Conservation (phyloP, 768 basidiomycete species). For the Sarcomyxa edulis region DNA sequence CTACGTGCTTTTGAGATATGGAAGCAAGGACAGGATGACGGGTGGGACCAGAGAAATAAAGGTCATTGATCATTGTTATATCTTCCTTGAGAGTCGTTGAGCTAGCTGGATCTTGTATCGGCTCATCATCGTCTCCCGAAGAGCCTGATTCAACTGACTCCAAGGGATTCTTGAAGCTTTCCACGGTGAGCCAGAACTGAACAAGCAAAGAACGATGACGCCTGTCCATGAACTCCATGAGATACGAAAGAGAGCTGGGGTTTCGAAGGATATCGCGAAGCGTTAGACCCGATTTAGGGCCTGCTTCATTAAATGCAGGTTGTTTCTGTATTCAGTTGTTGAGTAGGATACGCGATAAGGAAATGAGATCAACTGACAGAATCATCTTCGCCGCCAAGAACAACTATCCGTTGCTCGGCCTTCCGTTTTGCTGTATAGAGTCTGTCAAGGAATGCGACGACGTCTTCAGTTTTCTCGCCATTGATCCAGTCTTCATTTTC, state of each 20-base stretch:
- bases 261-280: slow-evolving; percentile 82
- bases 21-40: slow-evolving; percentile 54
- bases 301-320: slow-evolving; percentile 35
- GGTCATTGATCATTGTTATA: slow-evolving; percentile 81
- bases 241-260: slow-evolving; percentile 88
- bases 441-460: slow-evolving; percentile 82
- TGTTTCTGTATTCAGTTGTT: slow-evolving; percentile 25
- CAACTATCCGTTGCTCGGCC: slow-evolving; percentile 79
- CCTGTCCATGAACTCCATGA: slow-evolving; percentile 99
- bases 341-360: not conserved
- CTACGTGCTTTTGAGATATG: slow-evolving; percentile 67
- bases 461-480: slow-evolving; percentile 78
- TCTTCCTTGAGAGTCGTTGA: slow-evolving; percentile 76
- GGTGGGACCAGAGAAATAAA: slow-evolving; percentile 69
- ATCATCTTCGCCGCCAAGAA: slow-evolving; percentile 67
- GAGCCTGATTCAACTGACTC: slow-evolving; percentile 76
- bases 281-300: slow-evolving; percentile 43
- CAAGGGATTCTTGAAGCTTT: slow-evolving; percentile 96
- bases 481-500: slow-evolving; percentile 88
- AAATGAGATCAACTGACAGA: slow-evolving; percentile 34
- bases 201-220: slow-evolving; percentile 78
- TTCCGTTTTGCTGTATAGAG: slow-evolving; percentile 85
- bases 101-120: slow-evolving; percentile 46
- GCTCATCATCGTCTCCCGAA: slow-evolving; percentile 53
- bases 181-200: slow-evolving; percentile 97